Conservation (phyloP, 805 yeast species). For the Debaryomyces hansenii region DNA sequence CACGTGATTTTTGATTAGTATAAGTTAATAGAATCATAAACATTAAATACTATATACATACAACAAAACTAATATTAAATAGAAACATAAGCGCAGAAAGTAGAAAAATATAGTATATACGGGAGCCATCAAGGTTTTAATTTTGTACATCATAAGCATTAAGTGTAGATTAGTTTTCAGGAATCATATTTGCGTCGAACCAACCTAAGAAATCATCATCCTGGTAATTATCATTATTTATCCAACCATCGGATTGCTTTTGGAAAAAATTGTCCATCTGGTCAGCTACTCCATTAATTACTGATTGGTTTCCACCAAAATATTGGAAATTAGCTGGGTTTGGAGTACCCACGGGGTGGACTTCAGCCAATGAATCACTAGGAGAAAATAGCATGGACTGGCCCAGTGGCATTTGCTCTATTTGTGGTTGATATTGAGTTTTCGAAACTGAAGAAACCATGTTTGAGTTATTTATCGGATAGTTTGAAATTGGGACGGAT, state of each 20-base stretch:
- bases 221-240: constrained; percentile 53
- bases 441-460: not conserved
- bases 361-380: constrained; percentile 1
- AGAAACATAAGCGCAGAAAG: not conserved
- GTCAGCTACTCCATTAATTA: constrained; percentile 15
- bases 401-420: not conserved
- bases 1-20: not conserved
- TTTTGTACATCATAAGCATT: not conserved
- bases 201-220: constrained; percentile 92
- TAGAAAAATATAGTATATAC: too few species aligned
- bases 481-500: not conserved
- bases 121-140: too few species aligned
- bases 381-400: not conserved
- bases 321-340: constrained; percentile 4
- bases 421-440: not conserved
- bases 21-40: too few species aligned
- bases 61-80: too few species aligned
- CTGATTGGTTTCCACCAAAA: constrained; percentile 2
- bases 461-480: too few species aligned
- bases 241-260: constrained; percentile 84
- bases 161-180: constrained; percentile 9
- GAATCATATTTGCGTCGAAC: constrained; percentile 69
- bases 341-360: constrained; percentile 1
- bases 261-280: constrained; percentile 65
- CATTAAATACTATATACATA: too few species aligned